Percentiles rank a stretch among this genome's conserved stretches.
These are phyloP conservation scores for Trametes coccinea DNA, from an alignment of 768 basidiomycete genomes.

Conservation along the genomic window DNA sequence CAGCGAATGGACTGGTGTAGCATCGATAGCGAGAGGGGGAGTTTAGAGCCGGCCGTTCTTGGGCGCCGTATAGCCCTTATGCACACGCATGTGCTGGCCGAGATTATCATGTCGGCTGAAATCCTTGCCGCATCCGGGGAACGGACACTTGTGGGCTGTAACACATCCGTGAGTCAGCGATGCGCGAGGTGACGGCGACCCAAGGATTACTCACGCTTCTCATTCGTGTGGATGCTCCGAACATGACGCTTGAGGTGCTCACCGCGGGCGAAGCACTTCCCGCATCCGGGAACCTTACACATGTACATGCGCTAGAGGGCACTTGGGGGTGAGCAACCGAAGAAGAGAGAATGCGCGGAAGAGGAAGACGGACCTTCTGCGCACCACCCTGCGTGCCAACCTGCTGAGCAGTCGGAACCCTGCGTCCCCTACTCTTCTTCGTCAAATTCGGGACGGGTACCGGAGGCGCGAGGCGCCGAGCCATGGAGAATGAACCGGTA, in stretches of 20 bases:
- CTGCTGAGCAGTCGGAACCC: conserved; percentile 58
- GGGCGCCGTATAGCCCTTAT: conserved; percentile 39
- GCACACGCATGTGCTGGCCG: conserved; percentile 85
- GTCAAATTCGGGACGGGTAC: conserved; percentile 76
- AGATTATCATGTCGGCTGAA: conserved; percentile 90
- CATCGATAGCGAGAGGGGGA: no score
- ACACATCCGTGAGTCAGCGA: conserved; percentile 14
- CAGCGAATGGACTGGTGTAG: neutral
- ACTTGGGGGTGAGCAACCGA: neutral
- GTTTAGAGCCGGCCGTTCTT: conserved; percentile 26
- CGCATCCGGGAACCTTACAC: conserved; percentile 81
- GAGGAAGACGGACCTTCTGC: conserved; percentile 27
- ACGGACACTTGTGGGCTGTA: conserved; percentile 78
- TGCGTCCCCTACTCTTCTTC: conserved; percentile 77
- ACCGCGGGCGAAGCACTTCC: conserved; percentile 83
- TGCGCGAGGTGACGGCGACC: conserved; percentile 9
- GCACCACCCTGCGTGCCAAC: conserved; percentile 28
- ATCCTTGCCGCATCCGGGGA: conserved; percentile 77
- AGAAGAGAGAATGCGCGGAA: neutral
- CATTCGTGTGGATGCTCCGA: conserved; percentile 86
- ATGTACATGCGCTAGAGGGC: conserved; percentile 45
- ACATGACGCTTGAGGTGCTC: conserved; percentile 92
- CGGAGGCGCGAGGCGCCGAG: conserved; percentile 52
- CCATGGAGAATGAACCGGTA: conserved; percentile 8
- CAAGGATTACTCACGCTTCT: conserved; percentile 70